These are phyloP conservation scores for Nitzschia inconspicua DNA, from an alignment of 108 stramenopile genomes.

Conservation along the genomic window DNA sequence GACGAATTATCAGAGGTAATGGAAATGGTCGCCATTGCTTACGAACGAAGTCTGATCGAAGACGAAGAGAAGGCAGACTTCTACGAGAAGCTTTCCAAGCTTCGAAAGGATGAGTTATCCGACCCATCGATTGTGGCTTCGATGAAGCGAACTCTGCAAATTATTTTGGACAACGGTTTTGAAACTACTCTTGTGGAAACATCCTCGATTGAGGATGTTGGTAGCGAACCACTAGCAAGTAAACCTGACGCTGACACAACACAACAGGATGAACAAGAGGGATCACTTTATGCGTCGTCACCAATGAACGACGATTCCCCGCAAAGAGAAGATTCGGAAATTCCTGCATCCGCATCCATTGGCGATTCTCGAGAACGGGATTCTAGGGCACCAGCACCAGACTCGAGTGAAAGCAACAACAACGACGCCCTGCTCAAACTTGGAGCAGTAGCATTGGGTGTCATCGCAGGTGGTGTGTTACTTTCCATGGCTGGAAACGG, in stretches of 20 bases:
- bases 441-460: conserved; percentile 20
- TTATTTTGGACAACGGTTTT: conserved; percentile 13
- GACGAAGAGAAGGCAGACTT: conserved; percentile 14
- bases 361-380: neutral
- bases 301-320: neutral
- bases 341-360: neutral
- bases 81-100: neutral
- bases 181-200: neutral
- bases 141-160: conserved; percentile 14
- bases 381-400: neutral
- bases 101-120: conserved; percentile 7
- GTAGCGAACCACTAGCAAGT: neutral
- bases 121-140: neutral
- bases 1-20: conserved; percentile 20
- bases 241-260: neutral
- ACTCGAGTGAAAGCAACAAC: neutral
- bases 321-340: neutral
- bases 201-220: neutral
- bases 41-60: conserved; percentile 22
- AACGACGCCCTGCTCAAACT: neutral
- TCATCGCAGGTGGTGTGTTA: conserved; percentile 17
- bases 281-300: neutral
- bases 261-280: neutral
- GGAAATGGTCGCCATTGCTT: conserved; percentile 15
- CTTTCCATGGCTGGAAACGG: conserved; percentile 1